phyloP scores from a whole-genome alignment of 2,329 filamentous ascomycete genomes.

The Paecilomyces sp. region DNA sequence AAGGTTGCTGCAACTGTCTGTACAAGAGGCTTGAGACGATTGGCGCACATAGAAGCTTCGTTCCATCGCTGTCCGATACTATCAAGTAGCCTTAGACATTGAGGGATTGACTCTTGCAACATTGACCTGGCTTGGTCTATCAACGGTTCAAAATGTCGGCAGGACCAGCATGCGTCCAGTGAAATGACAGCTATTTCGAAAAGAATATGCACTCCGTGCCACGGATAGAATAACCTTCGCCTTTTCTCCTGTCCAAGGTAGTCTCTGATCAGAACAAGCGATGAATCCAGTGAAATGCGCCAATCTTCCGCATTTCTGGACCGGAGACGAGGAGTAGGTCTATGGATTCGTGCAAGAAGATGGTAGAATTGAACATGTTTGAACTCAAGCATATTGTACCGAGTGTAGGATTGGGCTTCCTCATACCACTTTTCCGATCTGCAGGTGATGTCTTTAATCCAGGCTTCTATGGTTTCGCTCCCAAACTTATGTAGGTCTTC shows the following conservation, averaged over 20 bases:
- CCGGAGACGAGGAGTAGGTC: not conserved
- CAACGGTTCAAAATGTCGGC: not conserved
- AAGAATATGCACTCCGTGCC: conserved; percentile 4
- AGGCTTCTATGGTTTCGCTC: conserved; percentile 1
- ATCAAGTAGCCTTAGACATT: not conserved
- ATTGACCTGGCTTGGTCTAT: not conserved
- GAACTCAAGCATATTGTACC: conserved; percentile 10
- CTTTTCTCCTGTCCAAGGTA: not conserved
- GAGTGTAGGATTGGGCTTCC: conserved; percentile 6
- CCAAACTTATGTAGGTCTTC: conserved; percentile 1
- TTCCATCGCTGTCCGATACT: not conserved
- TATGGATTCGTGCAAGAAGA: conserved; percentile 1
- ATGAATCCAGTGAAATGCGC: not conserved
- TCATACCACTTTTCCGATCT: conserved; percentile 7
- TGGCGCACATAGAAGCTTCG: not conserved
- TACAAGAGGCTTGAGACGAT: not conserved
- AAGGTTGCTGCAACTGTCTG: not conserved
- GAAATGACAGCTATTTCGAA: conserved; percentile 4
- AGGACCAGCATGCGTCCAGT: conserved; percentile 2
- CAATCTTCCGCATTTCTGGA: not conserved
- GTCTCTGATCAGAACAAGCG: conserved; percentile 1
- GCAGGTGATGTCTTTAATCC: conserved; percentile 6
- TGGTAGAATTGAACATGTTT: conserved; percentile 11
- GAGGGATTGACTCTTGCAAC: not conserved
- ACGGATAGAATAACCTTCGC: conserved; percentile 4